These are phyloP conservation scores for Entophlyctis helioformis DNA, from an alignment of 192 early-diverging fungal species.

Conservation along the genomic window DNA sequence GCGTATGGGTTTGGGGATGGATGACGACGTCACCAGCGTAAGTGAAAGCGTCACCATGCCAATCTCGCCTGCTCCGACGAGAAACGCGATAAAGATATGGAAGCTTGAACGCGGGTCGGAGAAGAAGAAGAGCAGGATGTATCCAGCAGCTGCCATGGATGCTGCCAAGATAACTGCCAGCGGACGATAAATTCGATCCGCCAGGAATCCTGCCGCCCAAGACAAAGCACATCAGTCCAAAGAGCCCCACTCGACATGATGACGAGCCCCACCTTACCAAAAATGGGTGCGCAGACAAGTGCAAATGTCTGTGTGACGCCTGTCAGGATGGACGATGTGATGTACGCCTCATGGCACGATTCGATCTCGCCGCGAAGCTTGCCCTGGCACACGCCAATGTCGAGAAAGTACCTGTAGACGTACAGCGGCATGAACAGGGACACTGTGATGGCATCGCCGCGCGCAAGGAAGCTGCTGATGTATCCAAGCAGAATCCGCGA, in stretches of 20 bases:
- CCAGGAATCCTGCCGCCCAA: no score
- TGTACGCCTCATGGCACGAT: slow-evolving; percentile 25
- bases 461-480: slow-evolving; percentile 51
- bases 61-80: slow-evolving; percentile 49
- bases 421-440: slow-evolving; percentile 56
- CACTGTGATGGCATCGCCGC: slow-evolving; percentile 59
- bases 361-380: no score
- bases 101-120: slow-evolving; percentile 23
- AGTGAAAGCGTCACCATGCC: slow-evolving; percentile 58
- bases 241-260: no score
- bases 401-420: slow-evolving; percentile 46
- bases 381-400: slow-evolving; percentile 30
- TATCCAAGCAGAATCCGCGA: no score
- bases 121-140: slow-evolving; percentile 34
- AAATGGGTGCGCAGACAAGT: slow-evolving; percentile 49
- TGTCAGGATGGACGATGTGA: slow-evolving; percentile 20
- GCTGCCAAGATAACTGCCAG: slow-evolving; percentile 26
- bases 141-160: slow-evolving; percentile 34
- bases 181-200: slow-evolving; percentile 20
- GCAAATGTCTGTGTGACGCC: slow-evolving; percentile 57
- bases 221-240: no score
- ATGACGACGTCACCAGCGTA: slow-evolving; percentile 38
- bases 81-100: slow-evolving; percentile 24
- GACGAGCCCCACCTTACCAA: no score
- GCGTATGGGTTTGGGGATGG: slow-evolving; percentile 30